phyloP scores from a whole-genome alignment of 2,329 filamentous ascomycete species.

The Purpureocillium takamizusanense region DNA sequence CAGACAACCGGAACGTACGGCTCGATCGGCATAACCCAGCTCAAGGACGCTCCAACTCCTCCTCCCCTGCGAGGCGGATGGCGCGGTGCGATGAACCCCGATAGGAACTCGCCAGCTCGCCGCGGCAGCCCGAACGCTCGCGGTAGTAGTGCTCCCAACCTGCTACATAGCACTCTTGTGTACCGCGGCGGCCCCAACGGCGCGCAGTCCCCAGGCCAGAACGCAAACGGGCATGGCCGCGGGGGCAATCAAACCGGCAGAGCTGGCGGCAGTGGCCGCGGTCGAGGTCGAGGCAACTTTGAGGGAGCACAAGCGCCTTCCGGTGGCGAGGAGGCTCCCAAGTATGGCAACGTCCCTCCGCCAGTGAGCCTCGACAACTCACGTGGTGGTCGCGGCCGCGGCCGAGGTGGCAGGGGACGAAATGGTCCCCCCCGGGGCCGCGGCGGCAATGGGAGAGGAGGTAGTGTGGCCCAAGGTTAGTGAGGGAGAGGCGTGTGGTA shows the following conservation, averaged over 20 bases:
- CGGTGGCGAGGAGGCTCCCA: constrained; percentile 12
- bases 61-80: constrained; percentile 46
- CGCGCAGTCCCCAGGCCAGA: constrained; percentile 14
- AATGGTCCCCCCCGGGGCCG: constrained; percentile 25
- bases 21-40: constrained; percentile 53
- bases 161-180: constrained; percentile 43
- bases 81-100: constrained; percentile 46
- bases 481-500: constrained; percentile 1
- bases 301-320: constrained; percentile 12
- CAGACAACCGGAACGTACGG: constrained; percentile 45
- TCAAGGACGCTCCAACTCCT: constrained; percentile 46
- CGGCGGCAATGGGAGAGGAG: constrained; percentile 15
- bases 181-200: constrained; percentile 34
- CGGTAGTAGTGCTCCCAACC: constrained; percentile 29
- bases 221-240: constrained; percentile 17
- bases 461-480: constrained; percentile 9
- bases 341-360: constrained; percentile 51
- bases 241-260: constrained; percentile 12
- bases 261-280: constrained; percentile 15
- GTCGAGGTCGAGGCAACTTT: constrained; percentile 19
- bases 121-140: constrained; percentile 29
- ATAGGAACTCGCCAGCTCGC: constrained; percentile 26
- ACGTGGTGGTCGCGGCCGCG: constrained; percentile 29
- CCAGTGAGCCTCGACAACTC: constrained; percentile 44
- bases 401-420: constrained; percentile 29